A percentile compares a stretch with the other conserved stretches of the same genome.
These are phyloP conservation scores for Euptelea pleiosperma DNA, from an alignment of 164 flowering plant genomes.

Conservation along the genomic window DNA sequence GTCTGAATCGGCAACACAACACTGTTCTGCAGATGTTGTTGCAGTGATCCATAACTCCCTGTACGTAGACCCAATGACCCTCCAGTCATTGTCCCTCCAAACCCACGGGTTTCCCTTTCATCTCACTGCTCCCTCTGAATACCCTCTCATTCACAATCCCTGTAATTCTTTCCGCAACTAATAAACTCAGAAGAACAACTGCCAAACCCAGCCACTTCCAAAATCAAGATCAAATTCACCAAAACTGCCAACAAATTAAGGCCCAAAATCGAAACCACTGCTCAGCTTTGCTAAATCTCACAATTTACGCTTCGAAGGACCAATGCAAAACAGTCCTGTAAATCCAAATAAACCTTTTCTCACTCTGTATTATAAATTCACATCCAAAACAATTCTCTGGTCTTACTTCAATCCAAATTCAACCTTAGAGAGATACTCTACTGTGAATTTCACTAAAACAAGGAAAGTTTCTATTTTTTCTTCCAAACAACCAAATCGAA, in stretches of 20 bases:
- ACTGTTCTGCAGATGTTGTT: slow-evolving; percentile 34
- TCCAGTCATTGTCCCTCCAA: slow-evolving; percentile 70
- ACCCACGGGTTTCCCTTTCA: slow-evolving; percentile 39
- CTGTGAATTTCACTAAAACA: too few species aligned
- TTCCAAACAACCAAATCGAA: neutral
- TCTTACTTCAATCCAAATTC: too few species aligned
- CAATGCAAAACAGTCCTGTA: neutral
- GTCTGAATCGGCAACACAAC: slow-evolving; percentile 30
- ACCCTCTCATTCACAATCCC: slow-evolving; percentile 31
- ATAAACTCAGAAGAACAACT: slow-evolving; percentile 3
- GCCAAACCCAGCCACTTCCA: neutral
- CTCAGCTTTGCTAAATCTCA: neutral
- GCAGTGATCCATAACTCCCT: slow-evolving; percentile 77
- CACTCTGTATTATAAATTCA: neutral
- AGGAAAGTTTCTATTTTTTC: too few species aligned
- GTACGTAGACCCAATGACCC: slow-evolving; percentile 74
- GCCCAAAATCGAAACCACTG: neutral
- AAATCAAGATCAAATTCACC: neutral
- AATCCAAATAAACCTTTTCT: neutral
- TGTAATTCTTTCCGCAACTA: slow-evolving; percentile 3
- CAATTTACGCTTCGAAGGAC: neutral
- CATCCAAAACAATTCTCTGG: too few species aligned
- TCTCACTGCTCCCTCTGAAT: slow-evolving; percentile 25
- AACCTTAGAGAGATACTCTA: too few species aligned
- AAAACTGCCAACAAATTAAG: neutral